Base-by-base conservation (phyloP, 768 basidiomycete genomes). In the Clathrus columnatus region DNA sequence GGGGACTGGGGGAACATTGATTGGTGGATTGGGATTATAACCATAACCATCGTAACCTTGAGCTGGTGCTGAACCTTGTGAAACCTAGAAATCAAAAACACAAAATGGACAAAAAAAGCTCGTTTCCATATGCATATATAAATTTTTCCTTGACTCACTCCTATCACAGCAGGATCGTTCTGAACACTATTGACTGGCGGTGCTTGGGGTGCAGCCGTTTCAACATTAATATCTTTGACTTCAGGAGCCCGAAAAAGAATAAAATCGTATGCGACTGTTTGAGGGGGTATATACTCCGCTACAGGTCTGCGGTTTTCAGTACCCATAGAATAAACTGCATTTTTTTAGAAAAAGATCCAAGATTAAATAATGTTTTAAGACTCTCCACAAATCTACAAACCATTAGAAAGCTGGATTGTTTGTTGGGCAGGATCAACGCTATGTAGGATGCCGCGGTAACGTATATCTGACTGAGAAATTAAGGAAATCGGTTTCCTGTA, bases 171-270 rank as follows among this genome's bases (percentile, higher is more conserved):
- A 5, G 89, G 90, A 68, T 91, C 89, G 64, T 89, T 85, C 57
- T 85, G 85, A 16, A 90, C 82, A 62, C 78, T 87, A 49, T 82
- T 75, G 32, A 75, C 58, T 20, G 65, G 63, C 18, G 68, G 7
- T 72, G 70, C 0, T 76, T 72, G 32, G 10, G 50, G 30, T 27
- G 71, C 58, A 1, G 79, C 76, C 57, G 89, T 85, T 62, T 92
- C 89, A 14, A 92, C 87, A 24, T 85, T 77, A n/a, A 91, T 76
- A 64, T 92, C 89, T 64, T 91, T 91, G 59, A 91, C 89, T 69
- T 92, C 88, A 2, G 87, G 87, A 6, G 89, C 89, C 51, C 87
- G 87, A 71, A 93, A 93, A 60, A 93, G 87, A 69, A 93, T 91
- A 69, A 89, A 91, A 60, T 86, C 79, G 67, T 91, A 93, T 0